Evolutionary conservation across 768 basidiomycete genomes (phyloP), one percentile per base, ranked within the genome.

Genomic region (Rhodotorula graminis): DNA sequence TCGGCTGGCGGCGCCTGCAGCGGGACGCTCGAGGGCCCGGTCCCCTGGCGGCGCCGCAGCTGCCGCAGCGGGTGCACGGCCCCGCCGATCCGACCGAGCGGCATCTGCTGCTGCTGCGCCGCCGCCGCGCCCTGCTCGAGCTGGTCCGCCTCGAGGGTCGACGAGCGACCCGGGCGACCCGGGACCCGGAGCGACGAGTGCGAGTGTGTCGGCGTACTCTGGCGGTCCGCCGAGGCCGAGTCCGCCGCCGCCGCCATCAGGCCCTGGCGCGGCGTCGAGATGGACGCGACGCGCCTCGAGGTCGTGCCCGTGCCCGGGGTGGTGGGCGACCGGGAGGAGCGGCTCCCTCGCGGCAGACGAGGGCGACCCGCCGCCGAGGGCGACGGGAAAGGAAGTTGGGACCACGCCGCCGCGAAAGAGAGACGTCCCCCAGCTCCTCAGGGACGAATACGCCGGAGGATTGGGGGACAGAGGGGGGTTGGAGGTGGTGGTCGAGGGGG

Each of bases 381-480:
- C 44, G 21, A 46, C 37, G 25, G 47, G 67, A 61, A 64, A 57
- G 56, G 37, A 37, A 37, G 37, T 5, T 37, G 53, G n/a, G 29
- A 29, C 14, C n/a, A 11, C 16, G 53, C 53, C 53, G 60, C 61
- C 64, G 60, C 74, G 74, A 75, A 75, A 75, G 49, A 71, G 61
- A 29, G 27, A 19, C 67, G 61, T 69, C 70, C 74, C 74, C 68
- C 71, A 69, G 70, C 64, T 72, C 67, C 67, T 53, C 57, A 72
- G 65, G 50, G 74, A 37, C 57, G 70, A 70, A 49, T 75, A 72
- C 29, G 74, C 71, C 40, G 74, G 74, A 46, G 74, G 74, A 62
- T 57, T 69, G 63, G 74, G 71, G 61, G 74, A 66, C 57, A 33
- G 27, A 55, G 62, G 62, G 55, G 68, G 58, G 56, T 14, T 42